Evolutionary conservation across 306 rosid species (phyloP), one percentile per base, ranked within the genome.

Genomic region (Macrotyloma uniflorum): DNA sequence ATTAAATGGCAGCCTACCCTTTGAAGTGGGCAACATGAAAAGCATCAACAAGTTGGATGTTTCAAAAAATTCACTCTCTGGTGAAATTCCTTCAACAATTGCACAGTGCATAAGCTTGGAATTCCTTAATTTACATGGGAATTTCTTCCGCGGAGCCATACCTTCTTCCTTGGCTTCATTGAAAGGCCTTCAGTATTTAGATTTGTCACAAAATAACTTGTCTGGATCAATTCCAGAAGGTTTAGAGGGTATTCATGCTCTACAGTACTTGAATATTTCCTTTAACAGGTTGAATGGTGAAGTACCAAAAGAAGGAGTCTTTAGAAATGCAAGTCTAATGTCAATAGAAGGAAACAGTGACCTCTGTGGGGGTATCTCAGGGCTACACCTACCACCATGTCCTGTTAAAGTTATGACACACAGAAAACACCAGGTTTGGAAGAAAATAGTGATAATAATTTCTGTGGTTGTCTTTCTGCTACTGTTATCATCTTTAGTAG

Each of bases 241-340:
- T n/a, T 0, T 79, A 1, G 73, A 79, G 2, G 26, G 47, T 1
- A 40, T 50, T 28, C 35, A 38, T 8, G 2, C 2, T 2, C n/a
- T 79, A 0, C 67, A 23, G 35, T 26, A 40, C 47, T 79, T 79
- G 24, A 79, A 79, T 59, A 70, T 11, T 14, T 79, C 77, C 8
- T 79, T 79, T 11, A 58, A 79, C 53, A 79, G 19, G 77, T 22
- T 79, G 45, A 76, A 58, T 8, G 82, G 83, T 23, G 72, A 79
- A 32, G 77, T 79, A 0, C 83, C 78, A 49, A 59, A 15, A 1
- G 1, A 24, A 10, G 83, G 83, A 32, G 78, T 79, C 35, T 79
- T 78, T 16, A 59, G 38, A 70, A 79, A 70, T 70, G 63, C 38
- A 70, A 79, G 54, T 59, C 54, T 64, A 4, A 22, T 59, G 46